Percentiles rank a stretch among this genome's conserved stretches.
phyloP scores from a whole-genome alignment of 805 yeast species.

The Naumovozyma castellii region DNA sequence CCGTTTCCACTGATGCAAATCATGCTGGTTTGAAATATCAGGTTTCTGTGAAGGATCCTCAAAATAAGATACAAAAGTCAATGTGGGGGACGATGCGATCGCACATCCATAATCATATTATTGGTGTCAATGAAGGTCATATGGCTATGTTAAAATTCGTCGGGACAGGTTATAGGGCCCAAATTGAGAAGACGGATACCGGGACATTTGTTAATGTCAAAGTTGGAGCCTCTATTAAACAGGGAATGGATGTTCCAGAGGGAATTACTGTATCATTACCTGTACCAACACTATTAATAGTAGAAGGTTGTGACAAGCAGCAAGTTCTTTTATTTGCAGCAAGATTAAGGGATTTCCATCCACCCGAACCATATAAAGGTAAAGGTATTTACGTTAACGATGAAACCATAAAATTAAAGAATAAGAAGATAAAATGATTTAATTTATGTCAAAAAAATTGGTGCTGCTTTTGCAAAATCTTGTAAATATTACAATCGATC shows the following conservation, averaged over 20 bases:
- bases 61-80: constrained; percentile 59
- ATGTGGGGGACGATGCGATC: constrained; percentile 95
- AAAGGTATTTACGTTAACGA: constrained; percentile 90
- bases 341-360: constrained; percentile 70
- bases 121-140: constrained; percentile 92
- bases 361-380: constrained; percentile 98
- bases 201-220: constrained; percentile 60
- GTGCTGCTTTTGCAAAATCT: too few species aligned
- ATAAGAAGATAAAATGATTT: constrained; percentile 75
- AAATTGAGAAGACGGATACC: constrained; percentile 41
- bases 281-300: constrained; percentile 70
- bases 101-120: constrained; percentile 61
- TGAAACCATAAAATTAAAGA: constrained; percentile 85
- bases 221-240: constrained; percentile 79
- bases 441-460: not conserved
- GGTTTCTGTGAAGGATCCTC: constrained; percentile 50
- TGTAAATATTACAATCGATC: too few species aligned
- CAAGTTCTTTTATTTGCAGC: constrained; percentile 85
- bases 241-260: constrained; percentile 66
- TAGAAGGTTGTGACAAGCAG: constrained; percentile 85
- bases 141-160: constrained; percentile 76
- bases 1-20: constrained; percentile 22
- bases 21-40: constrained; percentile 30
- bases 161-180: constrained; percentile 95
- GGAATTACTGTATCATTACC: constrained; percentile 71